Base-by-base conservation (phyloP, 352 stramenopile genomes). In the Peronospora tabacina region DNA sequence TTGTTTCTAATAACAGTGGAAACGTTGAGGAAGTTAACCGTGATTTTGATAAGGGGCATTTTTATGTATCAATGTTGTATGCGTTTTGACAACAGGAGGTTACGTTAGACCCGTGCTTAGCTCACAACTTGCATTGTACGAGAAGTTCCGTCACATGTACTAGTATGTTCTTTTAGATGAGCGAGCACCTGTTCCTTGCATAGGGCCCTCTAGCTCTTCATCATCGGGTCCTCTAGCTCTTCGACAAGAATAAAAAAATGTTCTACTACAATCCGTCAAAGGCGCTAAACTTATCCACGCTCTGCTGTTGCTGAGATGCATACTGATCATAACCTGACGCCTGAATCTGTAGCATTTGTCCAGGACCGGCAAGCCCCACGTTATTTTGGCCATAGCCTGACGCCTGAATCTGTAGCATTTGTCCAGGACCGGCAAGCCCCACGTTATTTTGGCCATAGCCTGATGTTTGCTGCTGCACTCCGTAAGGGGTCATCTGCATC, bases 401-500 rank as follows among this genome's bases (percentile, higher is more conserved):
- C 2, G 74, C 72, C 60, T 90, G 79, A 34, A 90, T 79, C 55
- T 90, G 79, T 29, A 90, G 63, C 60, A 84, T 71, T 41, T 77
- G 68, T 0, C 76, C 68, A 1, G 75, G 79, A 12, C 75, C 79
- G 12, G 72, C 63, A 34, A 86, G 59, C 7, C 67, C 62, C 42
- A 70, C 58, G 37, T 63, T 69, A 26, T 50, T 58, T 50, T 75
- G 63, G 3, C 59, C 60, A 46, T 69, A 81, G 42, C 64, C 64
- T 10, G 75, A 73, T 9, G 54, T 51, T 68, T 76, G 64, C 29
- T 76, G 65, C 29, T 80, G 61, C 40, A 87, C 65, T 20, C 79
- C 79, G 55, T 87, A 90, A 52, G 78, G 78, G 24, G 72, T 84
- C 72, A 90, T 82, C 55, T 90, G 79, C 68, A 82, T 82, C 72